These are phyloP conservation scores for Beauveria caledonica DNA, from an alignment of 2,329 filamentous ascomycete species.

Conservation along the genomic window DNA sequence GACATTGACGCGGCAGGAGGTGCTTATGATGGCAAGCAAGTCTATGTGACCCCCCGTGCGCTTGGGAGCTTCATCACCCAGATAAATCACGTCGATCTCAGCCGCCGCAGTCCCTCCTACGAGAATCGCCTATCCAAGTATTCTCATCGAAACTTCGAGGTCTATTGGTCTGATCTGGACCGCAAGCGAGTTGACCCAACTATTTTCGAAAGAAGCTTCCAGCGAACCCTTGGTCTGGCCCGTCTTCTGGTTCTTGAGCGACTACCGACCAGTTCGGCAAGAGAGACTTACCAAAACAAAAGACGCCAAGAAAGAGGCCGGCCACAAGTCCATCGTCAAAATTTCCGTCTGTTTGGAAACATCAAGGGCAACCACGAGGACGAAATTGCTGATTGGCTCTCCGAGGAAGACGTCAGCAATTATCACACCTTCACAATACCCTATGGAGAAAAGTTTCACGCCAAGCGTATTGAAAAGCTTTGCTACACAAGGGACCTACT, in stretches of 20 bases:
- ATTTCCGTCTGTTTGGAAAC: conserved; percentile 50
- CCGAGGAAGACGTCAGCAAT: conserved; percentile 65
- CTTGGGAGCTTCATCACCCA: conserved; percentile 75
- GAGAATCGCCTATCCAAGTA: conserved; percentile 84
- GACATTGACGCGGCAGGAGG: conserved; percentile 80
- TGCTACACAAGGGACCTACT: conserved; percentile 75
- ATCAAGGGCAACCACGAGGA: conserved; percentile 72
- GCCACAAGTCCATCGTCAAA: conserved; percentile 40
- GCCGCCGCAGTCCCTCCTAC: conserved; percentile 74
- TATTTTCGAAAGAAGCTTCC: conserved; percentile 76
- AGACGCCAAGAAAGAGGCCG: conserved; percentile 65
- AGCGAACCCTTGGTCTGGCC: conserved; percentile 66
- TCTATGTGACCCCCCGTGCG: conserved; percentile 70
- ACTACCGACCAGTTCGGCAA: conserved; percentile 58
- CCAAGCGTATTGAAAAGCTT: conserved; percentile 70
- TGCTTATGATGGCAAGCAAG: conserved; percentile 72
- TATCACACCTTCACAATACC: conserved; percentile 72
- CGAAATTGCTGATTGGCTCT: conserved; percentile 76
- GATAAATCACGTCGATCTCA: conserved; percentile 71
- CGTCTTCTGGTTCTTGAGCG: conserved; percentile 72
- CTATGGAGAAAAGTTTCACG: conserved; percentile 53
- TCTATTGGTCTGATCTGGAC: conserved; percentile 69
- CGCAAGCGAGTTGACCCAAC: conserved; percentile 73
- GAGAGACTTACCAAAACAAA: conserved; percentile 63
- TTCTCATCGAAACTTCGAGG: conserved; percentile 74